Conservation (phyloP, 2,329 filamentous ascomycete genomes). For the Lithohypha guttulata region DNA sequence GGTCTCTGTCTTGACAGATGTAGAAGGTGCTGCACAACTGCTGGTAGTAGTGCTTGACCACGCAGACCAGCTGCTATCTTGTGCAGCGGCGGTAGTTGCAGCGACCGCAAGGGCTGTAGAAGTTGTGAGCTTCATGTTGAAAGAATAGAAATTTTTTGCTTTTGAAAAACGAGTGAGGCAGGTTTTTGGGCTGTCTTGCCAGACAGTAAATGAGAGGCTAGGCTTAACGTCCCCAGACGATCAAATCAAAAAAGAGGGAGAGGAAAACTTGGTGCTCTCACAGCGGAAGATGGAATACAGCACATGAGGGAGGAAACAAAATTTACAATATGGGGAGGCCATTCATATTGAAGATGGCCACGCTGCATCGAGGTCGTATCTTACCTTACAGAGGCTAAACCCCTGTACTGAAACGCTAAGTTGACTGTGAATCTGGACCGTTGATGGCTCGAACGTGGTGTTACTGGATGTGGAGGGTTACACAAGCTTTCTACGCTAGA, state of each 20-base stretch:
- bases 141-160: background rate
- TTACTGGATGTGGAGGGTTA: too few relatives aligned
- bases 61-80: conserved; percentile 8
- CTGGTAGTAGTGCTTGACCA: background rate
- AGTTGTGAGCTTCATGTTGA: conserved; percentile 9
- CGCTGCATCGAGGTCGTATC: too few relatives aligned
- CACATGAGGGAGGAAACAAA: background rate
- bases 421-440: too few relatives aligned
- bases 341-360: background rate
- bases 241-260: conserved; percentile 5
- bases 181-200: conserved; percentile 8
- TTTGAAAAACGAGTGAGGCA: background rate
- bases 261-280: too few relatives aligned
- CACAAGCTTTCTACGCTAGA: too few relatives aligned
- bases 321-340: background rate
- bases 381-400: too few relatives aligned
- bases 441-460: too few relatives aligned
- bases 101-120: conserved; percentile 4
- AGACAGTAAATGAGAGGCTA: conserved; percentile 8
- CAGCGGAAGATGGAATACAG: too few relatives aligned
- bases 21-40: conserved; percentile 4
- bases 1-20: conserved; percentile 3
- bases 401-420: too few relatives aligned
- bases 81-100: conserved; percentile 2
- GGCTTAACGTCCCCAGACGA: conserved; percentile 7